Evolutionary conservation across 805 yeast genomes (phyloP), one percentile per base, ranked within the genome.

Genomic region (Cyberlindnera misumaiensis): DNA sequence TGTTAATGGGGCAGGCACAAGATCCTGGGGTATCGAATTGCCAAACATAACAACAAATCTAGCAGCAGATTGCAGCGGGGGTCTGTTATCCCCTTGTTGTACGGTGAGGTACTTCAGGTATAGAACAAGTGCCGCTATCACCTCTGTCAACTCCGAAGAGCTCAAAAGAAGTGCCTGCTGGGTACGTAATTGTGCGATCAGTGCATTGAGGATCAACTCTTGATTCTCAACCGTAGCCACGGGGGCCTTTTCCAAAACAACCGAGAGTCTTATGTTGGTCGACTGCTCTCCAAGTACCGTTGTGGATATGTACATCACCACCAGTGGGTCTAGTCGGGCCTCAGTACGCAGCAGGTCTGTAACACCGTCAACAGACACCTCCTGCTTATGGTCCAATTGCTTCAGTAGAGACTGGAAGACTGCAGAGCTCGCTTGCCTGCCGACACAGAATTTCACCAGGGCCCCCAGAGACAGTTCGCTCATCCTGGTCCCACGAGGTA

Each of bases 351-450:
- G 24, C 3, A 51, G 11, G 3, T 36, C 16, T 4, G 17, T 28
- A 3, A 51, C 32, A 24, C 48, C 54, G 4, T 44, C 35, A 3
- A 30, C 15, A 3, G 46, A 10, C 10, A 53, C 35, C 27, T 48
- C 48, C 11, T 46, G 47, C 30, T 45, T 52, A 30, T 48, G 47
- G 17, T 48, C 44, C 30, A 53, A 15, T 34, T 55, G 59, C 17
- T 50, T 48, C 32, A 53, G 34, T 14, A 55, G 34, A 0, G 48
- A 35, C 9, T 39, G 45, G 34, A 53, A 53, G 1, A 47, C 36
- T 11, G 30, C 22, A 1, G 54, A 47, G 9, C 42, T 29, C 4
- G 41, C 42, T 8, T 52, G 41, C 30, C 30, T 43, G 4, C 33
- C 33, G 8, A 51, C 42, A 11, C 51, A 48, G 26, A 48, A 44